A percentile compares a stretch with the other conserved stretches of the same genome.
These are phyloP conservation scores for Exophiala sp. DNA, from an alignment of 2,329 filamentous ascomycete genomes.

Conservation along the genomic window DNA sequence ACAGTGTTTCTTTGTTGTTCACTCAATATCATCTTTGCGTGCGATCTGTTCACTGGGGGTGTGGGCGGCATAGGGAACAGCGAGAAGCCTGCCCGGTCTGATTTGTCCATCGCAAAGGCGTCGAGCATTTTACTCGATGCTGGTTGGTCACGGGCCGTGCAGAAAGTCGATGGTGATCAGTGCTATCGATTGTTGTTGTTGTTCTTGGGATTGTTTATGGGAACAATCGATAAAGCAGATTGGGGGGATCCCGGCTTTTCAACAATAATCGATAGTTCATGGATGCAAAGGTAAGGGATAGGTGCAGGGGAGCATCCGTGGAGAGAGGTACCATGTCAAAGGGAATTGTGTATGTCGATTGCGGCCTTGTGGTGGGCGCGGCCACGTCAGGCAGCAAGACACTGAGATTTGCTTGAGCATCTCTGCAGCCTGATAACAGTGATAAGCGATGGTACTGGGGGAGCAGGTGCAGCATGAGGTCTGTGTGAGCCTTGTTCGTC, in stretches of 20 bases:
- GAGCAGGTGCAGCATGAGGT: slow-evolving; percentile 1
- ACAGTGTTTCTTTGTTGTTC: slow-evolving; percentile 2
- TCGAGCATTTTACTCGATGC: background rate
- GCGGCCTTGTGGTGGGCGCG: slow-evolving; percentile 1
- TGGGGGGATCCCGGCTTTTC: slow-evolving; percentile 19
- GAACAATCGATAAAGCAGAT: slow-evolving; percentile 22
- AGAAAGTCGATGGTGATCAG: slow-evolving; percentile 4
- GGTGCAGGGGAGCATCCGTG: slow-evolving; percentile 21
- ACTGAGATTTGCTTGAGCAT: background rate
- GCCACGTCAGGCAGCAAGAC: background rate
- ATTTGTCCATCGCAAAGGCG: slow-evolving; percentile 11
- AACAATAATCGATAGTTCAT: slow-evolving; percentile 10
- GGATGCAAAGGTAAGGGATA: slow-evolving; percentile 18
- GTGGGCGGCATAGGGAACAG: slow-evolving; percentile 20
- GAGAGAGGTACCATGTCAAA: slow-evolving; percentile 10
- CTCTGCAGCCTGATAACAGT: background rate
- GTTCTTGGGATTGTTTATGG: slow-evolving; percentile 13
- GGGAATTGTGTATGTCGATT: slow-evolving; percentile 10
- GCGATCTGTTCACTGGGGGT: slow-evolving; percentile 9
- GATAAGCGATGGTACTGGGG: background rate
- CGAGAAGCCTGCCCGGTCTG: slow-evolving; percentile 11
- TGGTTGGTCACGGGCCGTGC: background rate
- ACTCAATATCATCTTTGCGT: slow-evolving; percentile 2
- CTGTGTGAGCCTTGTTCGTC: slow-evolving; percentile 7
- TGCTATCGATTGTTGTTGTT: slow-evolving; percentile 20